Evolutionary conservation across 305 asterid genomes (phyloP).

Genomic region (Solanum hybrid): DNA sequence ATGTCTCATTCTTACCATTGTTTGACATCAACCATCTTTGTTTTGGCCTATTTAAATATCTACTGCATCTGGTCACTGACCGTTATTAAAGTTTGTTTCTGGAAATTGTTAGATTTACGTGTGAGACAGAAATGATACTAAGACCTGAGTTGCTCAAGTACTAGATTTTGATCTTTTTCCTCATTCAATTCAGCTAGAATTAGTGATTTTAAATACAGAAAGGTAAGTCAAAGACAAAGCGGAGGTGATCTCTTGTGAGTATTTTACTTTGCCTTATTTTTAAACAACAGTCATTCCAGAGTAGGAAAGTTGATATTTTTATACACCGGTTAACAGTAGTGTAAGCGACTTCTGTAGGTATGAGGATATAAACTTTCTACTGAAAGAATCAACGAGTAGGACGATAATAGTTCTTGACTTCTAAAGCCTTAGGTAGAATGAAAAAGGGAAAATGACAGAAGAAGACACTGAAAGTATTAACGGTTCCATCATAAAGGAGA

Average conservation of each 20-base stretch:
- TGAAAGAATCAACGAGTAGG: neutral
- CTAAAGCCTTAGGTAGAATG: neutral
- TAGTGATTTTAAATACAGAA: neutral
- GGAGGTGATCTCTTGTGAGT: neutral
- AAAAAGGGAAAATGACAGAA: neutral
- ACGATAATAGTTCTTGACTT: neutral
- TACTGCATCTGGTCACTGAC: neutral
- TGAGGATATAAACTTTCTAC: neutral
- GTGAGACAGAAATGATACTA: neutral
- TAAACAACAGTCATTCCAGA: neutral
- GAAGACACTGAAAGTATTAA: neutral
- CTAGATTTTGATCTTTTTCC: neutral
- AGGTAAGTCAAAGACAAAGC: neutral
- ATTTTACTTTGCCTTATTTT: neutral
- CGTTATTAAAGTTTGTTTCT: neutral
- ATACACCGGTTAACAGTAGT: neutral
- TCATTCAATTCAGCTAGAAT: neutral
- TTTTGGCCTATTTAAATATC: neutral
- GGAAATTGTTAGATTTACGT: neutral
- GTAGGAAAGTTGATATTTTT: neutral
- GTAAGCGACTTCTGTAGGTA: neutral
- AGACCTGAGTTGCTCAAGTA: neutral
- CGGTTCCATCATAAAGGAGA: neutral
- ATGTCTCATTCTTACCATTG: neutral
- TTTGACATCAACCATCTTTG: neutral